Conservation (phyloP, 768 basidiomycete species). For the Roridomyces roridus region DNA sequence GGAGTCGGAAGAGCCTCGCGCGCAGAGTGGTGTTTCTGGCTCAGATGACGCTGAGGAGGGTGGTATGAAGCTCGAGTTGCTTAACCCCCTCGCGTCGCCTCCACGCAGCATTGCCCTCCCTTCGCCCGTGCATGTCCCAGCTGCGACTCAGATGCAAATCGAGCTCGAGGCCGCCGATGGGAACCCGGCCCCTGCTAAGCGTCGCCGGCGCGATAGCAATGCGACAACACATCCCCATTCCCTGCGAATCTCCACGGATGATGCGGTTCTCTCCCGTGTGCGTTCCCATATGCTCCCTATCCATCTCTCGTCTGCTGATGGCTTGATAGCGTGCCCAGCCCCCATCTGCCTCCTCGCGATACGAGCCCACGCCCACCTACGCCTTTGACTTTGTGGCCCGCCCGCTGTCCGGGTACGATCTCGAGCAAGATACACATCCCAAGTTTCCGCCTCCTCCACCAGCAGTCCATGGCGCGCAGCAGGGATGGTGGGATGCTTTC, state of each 20-base stretch:
- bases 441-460: slow-evolving; percentile 16
- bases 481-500: slow-evolving; percentile 22
- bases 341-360: slow-evolving; percentile 2
- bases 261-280: slow-evolving; percentile 5
- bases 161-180: background rate
- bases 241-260: slow-evolving; percentile 15
- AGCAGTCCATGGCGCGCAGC: slow-evolving; percentile 13
- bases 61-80: background rate
- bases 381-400: slow-evolving; percentile 4
- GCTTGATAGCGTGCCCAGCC: background rate
- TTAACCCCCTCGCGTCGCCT: background rate
- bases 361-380: background rate
- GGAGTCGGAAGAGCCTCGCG: background rate
- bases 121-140: too few relatives aligned
- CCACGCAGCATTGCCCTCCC: background rate
- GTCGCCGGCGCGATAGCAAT: too few relatives aligned
- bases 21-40: too few relatives aligned
- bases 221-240: too few relatives aligned
- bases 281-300: background rate
- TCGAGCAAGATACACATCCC: slow-evolving; percentile 4
- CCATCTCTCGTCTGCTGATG: background rate
- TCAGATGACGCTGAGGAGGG: background rate
- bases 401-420: background rate
- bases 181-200: too few relatives aligned
- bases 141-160: too few relatives aligned